phyloP scores from a whole-genome alignment of 2,329 filamentous ascomycete species.

The Fusarium torulosum region DNA sequence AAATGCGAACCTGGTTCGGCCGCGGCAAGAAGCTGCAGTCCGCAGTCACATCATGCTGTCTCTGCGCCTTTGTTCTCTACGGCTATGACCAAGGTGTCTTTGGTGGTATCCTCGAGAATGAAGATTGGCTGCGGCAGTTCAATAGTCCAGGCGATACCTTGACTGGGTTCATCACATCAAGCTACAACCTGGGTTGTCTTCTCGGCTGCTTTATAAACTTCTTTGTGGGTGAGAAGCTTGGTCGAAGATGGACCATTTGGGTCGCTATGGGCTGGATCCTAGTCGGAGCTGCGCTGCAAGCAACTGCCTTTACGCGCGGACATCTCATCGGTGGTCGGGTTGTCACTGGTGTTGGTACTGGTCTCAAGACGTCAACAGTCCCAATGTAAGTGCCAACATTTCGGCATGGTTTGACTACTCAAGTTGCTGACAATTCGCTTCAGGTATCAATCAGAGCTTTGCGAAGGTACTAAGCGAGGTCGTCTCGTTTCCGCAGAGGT shows the following conservation, averaged over 20 bases:
- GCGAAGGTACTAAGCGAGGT: conserved; percentile 58
- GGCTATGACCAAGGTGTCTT: conserved; percentile 65
- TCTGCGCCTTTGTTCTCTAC: conserved; percentile 49
- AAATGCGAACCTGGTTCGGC: conserved; percentile 42
- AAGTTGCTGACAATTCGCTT: not conserved
- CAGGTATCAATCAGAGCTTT: conserved; percentile 54
- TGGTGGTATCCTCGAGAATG: conserved; percentile 60
- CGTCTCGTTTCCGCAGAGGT: conserved; percentile 64
- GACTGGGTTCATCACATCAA: conserved; percentile 50
- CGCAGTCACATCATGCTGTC: conserved; percentile 41
- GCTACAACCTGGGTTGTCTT: conserved; percentile 59
- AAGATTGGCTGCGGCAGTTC: conserved; percentile 56
- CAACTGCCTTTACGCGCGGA: conserved; percentile 56
- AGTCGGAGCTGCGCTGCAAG: conserved; percentile 70
- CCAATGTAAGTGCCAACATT: conserved; percentile 44
- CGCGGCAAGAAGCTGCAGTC: conserved; percentile 43
- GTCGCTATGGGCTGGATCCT: conserved; percentile 67
- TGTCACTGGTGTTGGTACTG: conserved; percentile 63
- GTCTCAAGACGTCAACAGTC: conserved; percentile 57
- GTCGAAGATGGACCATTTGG: conserved; percentile 65
- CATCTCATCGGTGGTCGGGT: conserved; percentile 64
- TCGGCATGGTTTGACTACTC: rapidly evolving
- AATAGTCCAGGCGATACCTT: conserved; percentile 45
- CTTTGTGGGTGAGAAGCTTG: conserved; percentile 64
- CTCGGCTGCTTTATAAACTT: conserved; percentile 59